Evolutionary conservation across 805 yeast genomes (phyloP).

Genomic region (Pichia insulana): DNA sequence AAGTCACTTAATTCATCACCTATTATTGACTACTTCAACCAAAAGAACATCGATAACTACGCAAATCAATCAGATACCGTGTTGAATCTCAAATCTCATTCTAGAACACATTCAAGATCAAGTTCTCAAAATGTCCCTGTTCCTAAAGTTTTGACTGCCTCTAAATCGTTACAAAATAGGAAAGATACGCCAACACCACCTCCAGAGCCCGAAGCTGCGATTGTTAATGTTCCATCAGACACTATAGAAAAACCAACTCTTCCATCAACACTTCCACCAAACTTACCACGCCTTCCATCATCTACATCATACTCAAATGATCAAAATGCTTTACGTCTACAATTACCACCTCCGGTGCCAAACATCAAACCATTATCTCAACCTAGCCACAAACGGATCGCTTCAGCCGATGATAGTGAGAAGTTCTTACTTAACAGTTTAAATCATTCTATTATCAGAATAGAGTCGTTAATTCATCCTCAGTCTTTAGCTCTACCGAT

Average conservation of each 20-base stretch:
- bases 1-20: slow-evolving; percentile 4
- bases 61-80: slow-evolving; percentile 1
- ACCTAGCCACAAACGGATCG: neutral
- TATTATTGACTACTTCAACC: neutral
- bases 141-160: slow-evolving; percentile 5
- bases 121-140: slow-evolving; percentile 1
- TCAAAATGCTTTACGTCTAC: neutral
- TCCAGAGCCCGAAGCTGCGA: neutral
- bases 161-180: slow-evolving; percentile 7
- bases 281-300: neutral
- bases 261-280: neutral
- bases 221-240: too few relatives aligned
- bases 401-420: slow-evolving; percentile 8
- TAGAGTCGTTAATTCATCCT: slow-evolving; percentile 26
- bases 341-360: neutral
- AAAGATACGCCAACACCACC: neutral
- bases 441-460: slow-evolving; percentile 24
- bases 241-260: neutral
- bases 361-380: neutral
- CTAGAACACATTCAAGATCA: neutral
- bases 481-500: slow-evolving; percentile 13
- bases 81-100: neutral
- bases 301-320: neutral
- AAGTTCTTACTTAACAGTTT: slow-evolving; percentile 25
- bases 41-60: neutral